Conservation (phyloP, 2,329 filamentous ascomycete species). For the Beauveria medogensis region DNA sequence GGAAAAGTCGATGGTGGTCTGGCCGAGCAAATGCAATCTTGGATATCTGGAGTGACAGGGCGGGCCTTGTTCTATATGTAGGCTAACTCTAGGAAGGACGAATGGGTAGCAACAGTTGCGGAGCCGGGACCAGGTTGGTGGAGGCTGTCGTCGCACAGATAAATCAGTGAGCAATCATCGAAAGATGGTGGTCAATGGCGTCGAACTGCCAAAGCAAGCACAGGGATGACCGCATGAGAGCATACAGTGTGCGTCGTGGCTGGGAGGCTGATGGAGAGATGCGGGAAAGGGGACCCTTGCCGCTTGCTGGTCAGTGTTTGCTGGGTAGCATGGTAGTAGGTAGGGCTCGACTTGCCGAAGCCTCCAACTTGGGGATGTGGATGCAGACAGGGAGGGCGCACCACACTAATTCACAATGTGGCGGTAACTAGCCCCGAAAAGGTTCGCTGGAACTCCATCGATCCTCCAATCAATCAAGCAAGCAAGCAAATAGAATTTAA, state of each 20-base stretch:
- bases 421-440: neutral
- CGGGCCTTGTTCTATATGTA: neutral
- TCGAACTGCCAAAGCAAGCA: neutral
- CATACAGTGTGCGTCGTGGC: neutral
- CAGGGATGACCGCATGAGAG: neutral
- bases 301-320: neutral
- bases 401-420: neutral
- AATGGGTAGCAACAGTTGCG: neutral
- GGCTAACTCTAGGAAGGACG: neutral
- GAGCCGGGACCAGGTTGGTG: neutral
- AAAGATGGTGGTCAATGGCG: neutral
- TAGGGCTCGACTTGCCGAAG: neutral
- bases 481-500: neutral
- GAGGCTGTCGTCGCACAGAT: neutral
- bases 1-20: neutral
- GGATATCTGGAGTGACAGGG: neutral
- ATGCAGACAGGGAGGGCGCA: neutral
- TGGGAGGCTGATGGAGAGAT: neutral
- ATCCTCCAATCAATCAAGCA: neutral
- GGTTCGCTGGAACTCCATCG: neutral
- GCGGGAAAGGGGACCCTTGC: neutral
- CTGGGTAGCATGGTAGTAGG: too few relatives aligned
- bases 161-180: too few relatives aligned
- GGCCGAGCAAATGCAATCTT: neutral
- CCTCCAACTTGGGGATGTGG: neutral